These are phyloP conservation scores for Geosmithia putterillii DNA, from an alignment of 2,329 filamentous ascomycete genomes.

Conservation along the genomic window DNA sequence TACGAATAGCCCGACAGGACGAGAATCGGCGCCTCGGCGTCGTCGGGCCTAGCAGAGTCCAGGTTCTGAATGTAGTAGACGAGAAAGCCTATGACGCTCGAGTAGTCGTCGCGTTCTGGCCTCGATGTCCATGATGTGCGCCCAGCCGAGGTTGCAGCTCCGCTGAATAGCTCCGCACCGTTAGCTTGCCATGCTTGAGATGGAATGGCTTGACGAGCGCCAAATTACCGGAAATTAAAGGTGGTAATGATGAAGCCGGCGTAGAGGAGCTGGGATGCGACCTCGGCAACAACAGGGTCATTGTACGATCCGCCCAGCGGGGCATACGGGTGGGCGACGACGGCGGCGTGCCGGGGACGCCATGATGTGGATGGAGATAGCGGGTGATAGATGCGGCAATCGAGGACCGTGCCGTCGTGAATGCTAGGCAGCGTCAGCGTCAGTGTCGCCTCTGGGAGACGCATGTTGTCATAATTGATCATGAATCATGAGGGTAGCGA, in stretches of 20 bases:
- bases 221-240: conserved; percentile 75
- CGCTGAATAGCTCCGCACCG: conserved; percentile 38
- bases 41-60: conserved; percentile 10
- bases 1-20: conserved; percentile 82
- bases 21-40: conserved; percentile 19
- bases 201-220: neutral
- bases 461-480: conserved; percentile 2
- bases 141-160: conserved; percentile 61
- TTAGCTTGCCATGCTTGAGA: neutral
- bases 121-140: conserved; percentile 79
- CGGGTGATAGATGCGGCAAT: conserved; percentile 76
- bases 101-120: conserved; percentile 72
- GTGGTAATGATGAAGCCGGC: conserved; percentile 67
- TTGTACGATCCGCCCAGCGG: conserved; percentile 77
- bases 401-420: conserved; percentile 61
- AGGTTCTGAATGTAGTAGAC: conserved; percentile 58
- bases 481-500: neutral
- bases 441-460: conserved; percentile 46
- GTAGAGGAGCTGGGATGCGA: conserved; percentile 52
- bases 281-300: conserved; percentile 62
- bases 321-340: conserved; percentile 86
- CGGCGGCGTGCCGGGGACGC: conserved; percentile 33
- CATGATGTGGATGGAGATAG: conserved; percentile 17
- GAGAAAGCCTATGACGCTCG: conserved; percentile 70
- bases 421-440: conserved; percentile 75